Percentiles rank a stretch among this genome's conserved stretches.
Evolutionary conservation across 2,329 filamentous ascomycete species (phyloP).

Genomic region (Pezicula neosporulosa): DNA sequence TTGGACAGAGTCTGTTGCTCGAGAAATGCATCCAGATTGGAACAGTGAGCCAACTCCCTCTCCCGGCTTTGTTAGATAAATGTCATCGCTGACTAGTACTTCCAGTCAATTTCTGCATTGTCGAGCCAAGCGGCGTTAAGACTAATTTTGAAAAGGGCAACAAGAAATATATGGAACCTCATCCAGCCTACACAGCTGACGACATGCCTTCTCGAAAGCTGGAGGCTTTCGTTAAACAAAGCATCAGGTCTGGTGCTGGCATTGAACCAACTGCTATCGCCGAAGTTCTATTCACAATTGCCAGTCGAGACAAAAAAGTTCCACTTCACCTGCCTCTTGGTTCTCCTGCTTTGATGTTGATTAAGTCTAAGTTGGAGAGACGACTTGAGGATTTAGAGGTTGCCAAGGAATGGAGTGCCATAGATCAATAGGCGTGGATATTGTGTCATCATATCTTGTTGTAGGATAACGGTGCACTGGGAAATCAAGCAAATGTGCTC

Average conservation of each 20-base stretch:
- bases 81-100: background rate
- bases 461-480: background rate
- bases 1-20: slow-evolving; percentile 31
- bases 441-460: background rate
- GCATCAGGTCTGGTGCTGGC: slow-evolving; percentile 15
- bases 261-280: slow-evolving; percentile 19
- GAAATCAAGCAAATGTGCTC: no score
- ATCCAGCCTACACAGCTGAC: slow-evolving; percentile 19
- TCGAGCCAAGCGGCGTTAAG: slow-evolving; percentile 38
- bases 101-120: slow-evolving; percentile 37
- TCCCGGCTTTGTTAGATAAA: no score
- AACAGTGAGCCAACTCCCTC: slow-evolving; percentile 22
- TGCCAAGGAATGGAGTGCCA: slow-evolving; percentile 15
- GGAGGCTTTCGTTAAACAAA: slow-evolving; percentile 16
- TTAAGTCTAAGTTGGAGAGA: slow-evolving; percentile 18
- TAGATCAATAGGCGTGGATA: slow-evolving; percentile 1
- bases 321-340: slow-evolving; percentile 21
- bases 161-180: slow-evolving; percentile 18
- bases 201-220: slow-evolving; percentile 30
- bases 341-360: slow-evolving; percentile 16
- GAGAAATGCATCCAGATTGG: slow-evolving; percentile 34
- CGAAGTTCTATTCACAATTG: slow-evolving; percentile 18
- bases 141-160: slow-evolving; percentile 37
- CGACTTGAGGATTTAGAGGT: slow-evolving; percentile 12
- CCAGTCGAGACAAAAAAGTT: slow-evolving; percentile 18